Evolutionary conservation across 1,284 basidiomycete genomes (phyloP).

Genomic region (Quambalaria eucalypti): DNA sequence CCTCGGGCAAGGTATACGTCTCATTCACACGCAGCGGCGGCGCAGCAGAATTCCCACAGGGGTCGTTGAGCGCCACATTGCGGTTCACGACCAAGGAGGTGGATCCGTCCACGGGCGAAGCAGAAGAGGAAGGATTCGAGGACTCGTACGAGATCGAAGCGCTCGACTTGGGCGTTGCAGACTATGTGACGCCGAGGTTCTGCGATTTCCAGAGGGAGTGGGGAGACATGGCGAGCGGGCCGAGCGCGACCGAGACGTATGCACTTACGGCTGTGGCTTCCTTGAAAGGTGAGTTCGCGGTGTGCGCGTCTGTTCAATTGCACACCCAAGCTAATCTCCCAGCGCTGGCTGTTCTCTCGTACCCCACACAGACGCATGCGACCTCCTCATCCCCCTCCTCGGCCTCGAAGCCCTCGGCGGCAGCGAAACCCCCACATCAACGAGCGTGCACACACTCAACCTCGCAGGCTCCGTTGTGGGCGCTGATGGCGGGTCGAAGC

Average conservation of each 20-base stretch:
- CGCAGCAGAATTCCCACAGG: slow-evolving; percentile 67
- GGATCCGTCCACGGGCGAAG: slow-evolving; percentile 89
- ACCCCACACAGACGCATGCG: slow-evolving; percentile 64
- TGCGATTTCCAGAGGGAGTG: slow-evolving; percentile 85
- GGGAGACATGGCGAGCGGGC: slow-evolving; percentile 69
- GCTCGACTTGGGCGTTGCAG: slow-evolving; percentile 78
- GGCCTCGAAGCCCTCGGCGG: slow-evolving; percentile 88
- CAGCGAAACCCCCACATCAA: slow-evolving; percentile 53
- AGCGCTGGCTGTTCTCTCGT: slow-evolving; percentile 7
- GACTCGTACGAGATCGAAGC: slow-evolving; percentile 98
- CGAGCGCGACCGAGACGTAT: slow-evolving; percentile 76
- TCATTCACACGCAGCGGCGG: slow-evolving; percentile 72
- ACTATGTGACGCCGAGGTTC: slow-evolving; percentile 89
- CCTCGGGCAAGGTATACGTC: slow-evolving; percentile 78
- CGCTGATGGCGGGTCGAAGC: slow-evolving; percentile 49
- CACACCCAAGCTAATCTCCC: slow-evolving; percentile 13
- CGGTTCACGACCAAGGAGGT: slow-evolving; percentile 96
- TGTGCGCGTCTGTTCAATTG: slow-evolving; percentile 2
- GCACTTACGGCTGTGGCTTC: slow-evolving; percentile 84
- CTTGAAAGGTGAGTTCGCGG: slow-evolving; percentile 65
- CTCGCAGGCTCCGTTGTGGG: slow-evolving; percentile 76
- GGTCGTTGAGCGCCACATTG: slow-evolving; percentile 84
- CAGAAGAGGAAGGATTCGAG: slow-evolving; percentile 95
- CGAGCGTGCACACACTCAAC: slow-evolving; percentile 87
- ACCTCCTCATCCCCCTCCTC: slow-evolving; percentile 83